Conservation (phyloP, 2,329 filamentous ascomycete species). For the Dothideomycetidae sp. region DNA sequence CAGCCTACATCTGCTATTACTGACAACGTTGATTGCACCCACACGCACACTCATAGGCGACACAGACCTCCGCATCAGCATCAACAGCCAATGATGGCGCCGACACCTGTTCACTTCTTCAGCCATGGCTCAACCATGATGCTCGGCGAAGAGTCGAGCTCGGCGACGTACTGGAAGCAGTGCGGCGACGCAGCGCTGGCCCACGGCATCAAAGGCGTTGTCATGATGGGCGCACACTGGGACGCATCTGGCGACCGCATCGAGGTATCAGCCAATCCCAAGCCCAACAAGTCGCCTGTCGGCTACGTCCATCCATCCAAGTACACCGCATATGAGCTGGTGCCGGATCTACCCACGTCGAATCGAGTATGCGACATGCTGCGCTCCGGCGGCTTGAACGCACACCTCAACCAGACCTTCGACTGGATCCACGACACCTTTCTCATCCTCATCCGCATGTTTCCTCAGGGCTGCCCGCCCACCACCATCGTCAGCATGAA, state of each 20-base stretch:
- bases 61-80: too few relatives aligned
- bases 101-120: conserved; percentile 50
- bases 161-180: conserved; percentile 51
- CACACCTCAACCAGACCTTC: conserved; percentile 37
- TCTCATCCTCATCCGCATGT: conserved; percentile 56
- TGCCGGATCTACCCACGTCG: conserved; percentile 42
- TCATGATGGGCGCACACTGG: conserved; percentile 61
- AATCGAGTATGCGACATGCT: conserved; percentile 39
- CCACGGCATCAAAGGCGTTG: conserved; percentile 44
- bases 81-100: too few relatives aligned
- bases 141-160: conserved; percentile 48
- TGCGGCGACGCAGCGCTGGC: conserved; percentile 49
- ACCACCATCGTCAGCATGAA: conserved; percentile 47
- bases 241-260: conserved; percentile 42
- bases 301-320: conserved; percentile 53
- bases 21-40: too few relatives aligned
- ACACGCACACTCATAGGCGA: too few relatives aligned
- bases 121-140: conserved; percentile 59
- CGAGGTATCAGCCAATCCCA: conserved; percentile 46
- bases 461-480: conserved; percentile 48
- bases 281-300: conserved; percentile 47
- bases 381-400: conserved; percentile 39
- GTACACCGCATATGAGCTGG: conserved; percentile 47
- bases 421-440: conserved; percentile 64
- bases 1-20: too few relatives aligned